Percentiles rank a stretch among this genome's conserved stretches.
Evolutionary conservation across 1,139 yeast genomes (phyloP).

Genomic region (Saccharomyces hybrid): DNA sequence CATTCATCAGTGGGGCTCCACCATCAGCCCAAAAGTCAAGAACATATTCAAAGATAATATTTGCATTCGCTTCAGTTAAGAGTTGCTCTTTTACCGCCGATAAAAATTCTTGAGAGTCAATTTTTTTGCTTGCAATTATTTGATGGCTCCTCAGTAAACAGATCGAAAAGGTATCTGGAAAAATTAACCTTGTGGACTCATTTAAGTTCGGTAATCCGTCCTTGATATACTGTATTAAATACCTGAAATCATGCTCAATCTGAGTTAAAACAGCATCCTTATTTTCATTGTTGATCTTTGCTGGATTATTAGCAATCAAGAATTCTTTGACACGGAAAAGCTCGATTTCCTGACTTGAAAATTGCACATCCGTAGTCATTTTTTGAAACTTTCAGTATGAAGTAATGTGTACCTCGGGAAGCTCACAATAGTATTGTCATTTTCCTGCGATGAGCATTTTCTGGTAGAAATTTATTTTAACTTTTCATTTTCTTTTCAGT

Average conservation of each 20-base stretch:
- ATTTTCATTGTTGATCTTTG: conserved; percentile 10
- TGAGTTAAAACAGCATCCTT: conserved; percentile 5
- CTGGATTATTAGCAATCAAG: conserved; percentile 12
- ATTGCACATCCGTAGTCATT: not conserved
- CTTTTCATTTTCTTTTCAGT: not conserved
- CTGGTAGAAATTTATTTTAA: too few relatives aligned
- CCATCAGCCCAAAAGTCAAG: conserved; percentile 66
- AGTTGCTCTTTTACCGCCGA: conserved; percentile 17
- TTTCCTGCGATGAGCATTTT: not conserved
- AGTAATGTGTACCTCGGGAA: not conserved
- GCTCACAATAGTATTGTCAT: not conserved
- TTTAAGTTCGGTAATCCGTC: conserved; percentile 5
- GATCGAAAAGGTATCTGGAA: conserved; percentile 56
- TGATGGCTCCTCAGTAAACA: conserved; percentile 49
- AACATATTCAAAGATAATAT: conserved; percentile 45
- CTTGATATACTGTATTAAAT: conserved; percentile 8
- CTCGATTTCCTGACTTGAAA: not conserved
- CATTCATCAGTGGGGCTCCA: conserved; percentile 62
- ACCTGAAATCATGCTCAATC: conserved; percentile 8
- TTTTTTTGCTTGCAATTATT: conserved; percentile 13
- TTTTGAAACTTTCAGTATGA: not conserved
- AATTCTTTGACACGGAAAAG: conserved; percentile 7
- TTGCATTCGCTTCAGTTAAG: conserved; percentile 27
- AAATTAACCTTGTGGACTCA: conserved; percentile 33
- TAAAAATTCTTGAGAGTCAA: conserved; percentile 9